Evolutionary conservation across 352 stramenopile species (phyloP).

Genomic region (Phytophthora quininea): DNA sequence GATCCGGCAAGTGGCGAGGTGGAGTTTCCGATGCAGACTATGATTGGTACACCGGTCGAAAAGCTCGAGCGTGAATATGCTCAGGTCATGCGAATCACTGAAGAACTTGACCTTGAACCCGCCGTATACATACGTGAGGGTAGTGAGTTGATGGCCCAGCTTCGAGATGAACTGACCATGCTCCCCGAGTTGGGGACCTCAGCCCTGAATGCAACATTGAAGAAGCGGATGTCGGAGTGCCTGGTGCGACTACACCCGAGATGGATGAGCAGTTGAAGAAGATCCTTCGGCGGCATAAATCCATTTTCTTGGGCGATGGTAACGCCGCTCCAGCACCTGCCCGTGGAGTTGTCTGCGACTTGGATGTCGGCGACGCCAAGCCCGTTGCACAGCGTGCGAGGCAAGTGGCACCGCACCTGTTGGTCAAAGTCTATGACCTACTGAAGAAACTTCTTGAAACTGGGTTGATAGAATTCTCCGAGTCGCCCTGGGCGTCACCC

Average conservation of each 20-base stretch:
- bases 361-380: too few relatives aligned
- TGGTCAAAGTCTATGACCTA: neutral
- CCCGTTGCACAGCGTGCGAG: too few relatives aligned
- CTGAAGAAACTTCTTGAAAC: conserved; percentile 1
- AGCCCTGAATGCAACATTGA: neutral
- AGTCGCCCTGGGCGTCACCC: too few relatives aligned
- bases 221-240: neutral
- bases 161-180: neutral
- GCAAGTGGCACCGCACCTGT: neutral
- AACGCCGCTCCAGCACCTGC: too few relatives aligned
- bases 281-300: too few relatives aligned
- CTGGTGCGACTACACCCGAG: too few relatives aligned
- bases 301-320: too few relatives aligned
- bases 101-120: conserved; percentile 1
- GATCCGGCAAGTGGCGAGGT: too few relatives aligned
- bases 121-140: conserved; percentile 1
- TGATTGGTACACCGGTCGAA: neutral
- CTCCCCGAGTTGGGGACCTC: neutral
- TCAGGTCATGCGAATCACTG: neutral
- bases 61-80: neutral
- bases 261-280: too few relatives aligned
- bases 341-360: too few relatives aligned
- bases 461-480: neutral
- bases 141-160: neutral
- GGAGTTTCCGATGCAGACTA: neutral